Percentiles rank a stretch among this genome's conserved stretches.
Conservation (phyloP, 2,329 filamentous ascomycete species). For the Teratosphaeria gauchensis region DNA sequence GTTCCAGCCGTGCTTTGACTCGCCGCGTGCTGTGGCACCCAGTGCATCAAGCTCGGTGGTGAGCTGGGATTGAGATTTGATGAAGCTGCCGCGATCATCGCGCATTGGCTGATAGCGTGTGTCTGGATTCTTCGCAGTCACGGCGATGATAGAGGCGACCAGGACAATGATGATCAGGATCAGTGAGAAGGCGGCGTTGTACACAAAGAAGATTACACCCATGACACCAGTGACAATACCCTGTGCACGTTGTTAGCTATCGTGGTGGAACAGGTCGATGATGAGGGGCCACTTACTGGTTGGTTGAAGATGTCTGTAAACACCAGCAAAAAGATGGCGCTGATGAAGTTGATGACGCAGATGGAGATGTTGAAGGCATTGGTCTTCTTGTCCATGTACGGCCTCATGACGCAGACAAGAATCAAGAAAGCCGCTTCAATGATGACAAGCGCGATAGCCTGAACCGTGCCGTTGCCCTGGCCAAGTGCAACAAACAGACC, state of each 20-base stretch:
- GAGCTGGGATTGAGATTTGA: constrained; percentile 81
- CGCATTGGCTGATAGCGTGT: constrained; percentile 93
- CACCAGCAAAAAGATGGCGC: constrained; percentile 77
- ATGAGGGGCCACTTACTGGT: constrained; percentile 44
- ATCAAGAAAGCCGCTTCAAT: constrained; percentile 74
- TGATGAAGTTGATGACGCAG: constrained; percentile 79
- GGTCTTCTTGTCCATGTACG: constrained; percentile 98
- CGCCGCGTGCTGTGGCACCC: constrained; percentile 78
- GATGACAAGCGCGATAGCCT: constrained; percentile 73
- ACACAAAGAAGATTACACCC: constrained; percentile 79
- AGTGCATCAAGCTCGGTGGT: constrained; percentile 85
- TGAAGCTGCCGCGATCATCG: constrained; percentile 91
- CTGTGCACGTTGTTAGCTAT: constrained; percentile 23
- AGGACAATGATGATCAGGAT: constrained; percentile 76
- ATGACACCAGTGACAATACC: constrained; percentile 76
- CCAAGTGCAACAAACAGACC: constrained; percentile 77
- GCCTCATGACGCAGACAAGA: constrained; percentile 66
- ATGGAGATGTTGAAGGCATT: constrained; percentile 96
- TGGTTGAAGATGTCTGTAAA: constrained; percentile 82
- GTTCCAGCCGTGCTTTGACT: constrained; percentile 46
- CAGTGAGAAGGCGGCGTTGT: constrained; percentile 75
- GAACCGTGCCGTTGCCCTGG: constrained; percentile 60
- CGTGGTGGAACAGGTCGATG: neutral
- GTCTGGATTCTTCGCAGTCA: constrained; percentile 89
- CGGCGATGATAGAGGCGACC: constrained; percentile 64